Percentiles rank a stretch among this genome's conserved stretches.
phyloP scores from a whole-genome alignment of 2,329 filamentous ascomycete genomes.

The Fusarium sp. region DNA sequence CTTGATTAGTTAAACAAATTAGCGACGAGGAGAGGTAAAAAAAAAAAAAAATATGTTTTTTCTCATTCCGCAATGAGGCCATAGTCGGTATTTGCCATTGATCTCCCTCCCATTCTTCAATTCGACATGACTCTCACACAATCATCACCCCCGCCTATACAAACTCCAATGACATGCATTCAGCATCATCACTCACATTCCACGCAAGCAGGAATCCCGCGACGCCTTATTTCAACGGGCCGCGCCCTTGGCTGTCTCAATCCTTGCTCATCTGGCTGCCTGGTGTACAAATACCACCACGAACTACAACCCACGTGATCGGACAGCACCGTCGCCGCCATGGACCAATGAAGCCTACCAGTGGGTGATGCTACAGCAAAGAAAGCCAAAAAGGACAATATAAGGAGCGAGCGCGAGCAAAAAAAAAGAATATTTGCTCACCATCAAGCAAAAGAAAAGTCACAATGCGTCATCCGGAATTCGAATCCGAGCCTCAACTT shows the following conservation, averaged over 20 bases:
- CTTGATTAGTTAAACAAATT: neutral
- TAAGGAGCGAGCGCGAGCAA: neutral
- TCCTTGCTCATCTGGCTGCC: neutral
- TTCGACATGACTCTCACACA: neutral
- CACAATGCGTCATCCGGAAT: neutral
- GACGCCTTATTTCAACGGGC: neutral
- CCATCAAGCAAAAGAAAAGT: neutral
- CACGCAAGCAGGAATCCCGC: conserved; percentile 15
- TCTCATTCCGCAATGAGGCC: neutral
- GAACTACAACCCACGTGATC: neutral
- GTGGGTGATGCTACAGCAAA: neutral
- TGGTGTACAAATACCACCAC: neutral
- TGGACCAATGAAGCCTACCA: neutral
- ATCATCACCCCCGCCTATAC: neutral
- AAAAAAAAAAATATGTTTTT: neutral
- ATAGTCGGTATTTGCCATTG: neutral
- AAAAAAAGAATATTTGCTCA: neutral
- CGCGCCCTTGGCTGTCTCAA: neutral
- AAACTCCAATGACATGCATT: conserved; percentile 18
- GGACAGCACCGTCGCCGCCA: neutral
- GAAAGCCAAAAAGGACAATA: neutral
- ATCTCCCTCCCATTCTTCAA: neutral
- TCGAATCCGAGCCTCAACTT: conserved; percentile 4
- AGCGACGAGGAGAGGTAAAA: neutral
- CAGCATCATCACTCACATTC: conserved; percentile 30